A percentile compares a stretch with the other conserved stretches of the same genome.
phyloP scores from a whole-genome alignment of 176 grass and related monocot species.

The Juncus inflexus region DNA sequence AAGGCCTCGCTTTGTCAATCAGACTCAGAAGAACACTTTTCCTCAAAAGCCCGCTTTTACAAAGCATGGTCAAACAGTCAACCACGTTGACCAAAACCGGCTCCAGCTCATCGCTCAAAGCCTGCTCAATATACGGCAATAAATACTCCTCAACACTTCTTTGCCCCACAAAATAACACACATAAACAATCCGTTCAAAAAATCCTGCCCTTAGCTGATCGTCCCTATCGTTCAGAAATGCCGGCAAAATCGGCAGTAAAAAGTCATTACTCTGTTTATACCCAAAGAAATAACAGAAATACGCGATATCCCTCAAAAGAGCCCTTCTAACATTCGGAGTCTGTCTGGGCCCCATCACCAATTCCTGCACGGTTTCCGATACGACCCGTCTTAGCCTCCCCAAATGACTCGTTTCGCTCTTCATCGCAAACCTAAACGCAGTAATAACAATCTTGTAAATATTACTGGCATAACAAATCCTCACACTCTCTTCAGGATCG shows the following conservation, averaged over 20 bases:
- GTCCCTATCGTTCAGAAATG: slow-evolving; percentile 92
- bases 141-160: slow-evolving; percentile 96
- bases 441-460: slow-evolving; percentile 92
- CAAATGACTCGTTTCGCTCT: slow-evolving; percentile 50
- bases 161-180: slow-evolving; percentile 97
- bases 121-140: slow-evolving; percentile 94
- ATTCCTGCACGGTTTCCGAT: slow-evolving; percentile 90
- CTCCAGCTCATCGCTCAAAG: slow-evolving; percentile 73
- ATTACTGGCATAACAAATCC: slow-evolving; percentile 96
- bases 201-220: slow-evolving; percentile 86
- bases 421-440: slow-evolving; percentile 79
- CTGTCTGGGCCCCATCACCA: slow-evolving; percentile 89
- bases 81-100: slow-evolving; percentile 80
- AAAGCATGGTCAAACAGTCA: slow-evolving; percentile 88
- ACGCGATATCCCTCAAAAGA: slow-evolving; percentile 82
- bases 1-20: slow-evolving; percentile 66
- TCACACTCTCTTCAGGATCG: slow-evolving; percentile 95
- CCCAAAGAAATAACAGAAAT: slow-evolving; percentile 91
- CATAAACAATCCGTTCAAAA: slow-evolving; percentile 74
- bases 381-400: slow-evolving; percentile 60
- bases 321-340: slow-evolving; percentile 84
- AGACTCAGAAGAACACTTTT: slow-evolving; percentile 81
- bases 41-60: slow-evolving; percentile 66
- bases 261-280: slow-evolving; percentile 94
- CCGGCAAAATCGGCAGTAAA: slow-evolving; percentile 88